These are phyloP conservation scores for Yarrowia deformans DNA, from an alignment of 805 yeast species.

Conservation along the genomic window DNA sequence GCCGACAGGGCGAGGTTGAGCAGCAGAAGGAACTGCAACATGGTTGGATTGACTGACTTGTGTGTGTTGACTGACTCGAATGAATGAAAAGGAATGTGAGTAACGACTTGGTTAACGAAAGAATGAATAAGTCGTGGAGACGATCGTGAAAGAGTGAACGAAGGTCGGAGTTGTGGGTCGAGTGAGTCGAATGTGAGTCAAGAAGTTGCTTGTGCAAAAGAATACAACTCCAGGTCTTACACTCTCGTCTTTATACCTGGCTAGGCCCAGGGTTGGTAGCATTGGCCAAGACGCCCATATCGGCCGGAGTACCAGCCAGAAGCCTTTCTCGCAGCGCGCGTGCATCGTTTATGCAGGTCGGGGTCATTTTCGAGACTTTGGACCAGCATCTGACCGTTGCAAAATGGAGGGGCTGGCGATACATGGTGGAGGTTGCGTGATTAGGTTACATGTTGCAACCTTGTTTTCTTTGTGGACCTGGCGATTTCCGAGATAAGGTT, in stretches of 20 bases:
- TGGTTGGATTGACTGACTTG: not conserved
- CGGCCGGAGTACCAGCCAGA: conserved; percentile 17
- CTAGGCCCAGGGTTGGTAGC: not conserved
- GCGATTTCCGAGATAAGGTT: conserved; percentile 1
- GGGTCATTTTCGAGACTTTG: not conserved
- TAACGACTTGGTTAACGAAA: conserved; percentile 13
- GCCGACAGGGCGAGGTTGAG: conserved; percentile 38
- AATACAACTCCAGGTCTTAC: not conserved
- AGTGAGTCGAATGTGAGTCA: not conserved
- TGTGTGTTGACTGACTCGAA: not conserved
- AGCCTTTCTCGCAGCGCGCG: not conserved
- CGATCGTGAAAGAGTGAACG: conserved; percentile 32
- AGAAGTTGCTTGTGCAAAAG: not conserved
- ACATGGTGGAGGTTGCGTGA: conserved; percentile 9
- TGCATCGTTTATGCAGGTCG: conserved; percentile 21
- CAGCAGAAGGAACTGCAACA: conserved; percentile 31
- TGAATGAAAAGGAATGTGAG: not conserved
- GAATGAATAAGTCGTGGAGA: conserved; percentile 23
- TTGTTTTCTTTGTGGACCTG: not conserved
- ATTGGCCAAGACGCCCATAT: not conserved
- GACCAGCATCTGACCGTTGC: conserved; percentile 17
- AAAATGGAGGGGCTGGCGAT: conserved; percentile 12
- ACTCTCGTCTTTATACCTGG: conserved; percentile 2
- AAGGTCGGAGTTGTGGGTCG: not conserved
- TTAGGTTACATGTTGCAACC: not conserved